These are phyloP conservation scores for Arthrinium phaeospermum DNA, from an alignment of 2,329 filamentous ascomycete species.

Conservation along the genomic window DNA sequence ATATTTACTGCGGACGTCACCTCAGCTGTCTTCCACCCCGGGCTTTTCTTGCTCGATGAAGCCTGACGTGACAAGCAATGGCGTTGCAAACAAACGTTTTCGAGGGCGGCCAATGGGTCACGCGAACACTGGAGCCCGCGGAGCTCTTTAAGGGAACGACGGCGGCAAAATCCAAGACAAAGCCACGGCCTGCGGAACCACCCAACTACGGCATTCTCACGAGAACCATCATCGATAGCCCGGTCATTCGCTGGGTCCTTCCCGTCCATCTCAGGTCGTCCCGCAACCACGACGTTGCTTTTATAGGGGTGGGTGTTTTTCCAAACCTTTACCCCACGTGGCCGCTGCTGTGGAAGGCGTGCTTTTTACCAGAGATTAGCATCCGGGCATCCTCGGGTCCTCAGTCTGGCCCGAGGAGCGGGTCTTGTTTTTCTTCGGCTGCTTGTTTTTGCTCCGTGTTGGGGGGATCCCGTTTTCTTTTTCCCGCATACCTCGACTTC, in stretches of 20 bases:
- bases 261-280: slow-evolving; percentile 77
- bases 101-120: slow-evolving; percentile 62
- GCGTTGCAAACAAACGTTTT: slow-evolving; percentile 61
- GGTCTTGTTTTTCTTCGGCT: not conserved
- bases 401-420: not conserved
- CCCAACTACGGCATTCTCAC: slow-evolving; percentile 76
- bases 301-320: slow-evolving; percentile 70
- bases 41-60: not conserved
- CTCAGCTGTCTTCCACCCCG: slow-evolving; percentile 5
- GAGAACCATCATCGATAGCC: slow-evolving; percentile 77
- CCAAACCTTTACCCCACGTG: not conserved
- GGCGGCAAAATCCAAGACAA: slow-evolving; percentile 42
- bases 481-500: not conserved
- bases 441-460: not conserved
- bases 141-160: slow-evolving; percentile 33
- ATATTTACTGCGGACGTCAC: not conserved
- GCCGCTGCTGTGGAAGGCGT: not conserved
- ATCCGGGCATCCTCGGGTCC: not conserved
- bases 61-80: slow-evolving; percentile 38
- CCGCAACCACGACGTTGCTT: slow-evolving; percentile 79
- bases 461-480: not conserved
- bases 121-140: slow-evolving; percentile 53
- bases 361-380: not conserved
- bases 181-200: slow-evolving; percentile 42
- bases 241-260: slow-evolving; percentile 76